Conservation (phyloP, 164 flowering plant genomes). For the grape (Vitis vinifera) region ASM3070453v1 NC_081808.1:2055501-2056000, state of each 20-base stretch:
- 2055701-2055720: too few relatives aligned
- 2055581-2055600: too few relatives aligned
- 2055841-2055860: slow-evolving; percentile 5
- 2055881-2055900: slow-evolving; percentile 11
- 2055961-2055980: background rate
- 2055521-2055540: too few relatives aligned
- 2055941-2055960: background rate
- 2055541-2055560: too few relatives aligned
- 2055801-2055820: background rate
- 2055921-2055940: background rate
- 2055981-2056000: background rate
- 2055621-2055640: too few relatives aligned
- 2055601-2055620: too few relatives aligned
- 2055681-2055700: too few relatives aligned
- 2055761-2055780: background rate
- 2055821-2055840: slow-evolving; percentile 8
- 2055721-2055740: background rate
- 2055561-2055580: too few relatives aligned
- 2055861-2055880: slow-evolving; percentile 10
- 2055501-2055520: too few relatives aligned
- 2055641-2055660: too few relatives aligned
- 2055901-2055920: slow-evolving; percentile 11
- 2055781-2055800: too few relatives aligned
- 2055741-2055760: background rate
- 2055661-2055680: too few relatives aligned